Percentiles rank a stretch among this genome's conserved stretches.
phyloP scores from a whole-genome alignment of 768 basidiomycete genomes.

The Hortiboletus campestris region DNA sequence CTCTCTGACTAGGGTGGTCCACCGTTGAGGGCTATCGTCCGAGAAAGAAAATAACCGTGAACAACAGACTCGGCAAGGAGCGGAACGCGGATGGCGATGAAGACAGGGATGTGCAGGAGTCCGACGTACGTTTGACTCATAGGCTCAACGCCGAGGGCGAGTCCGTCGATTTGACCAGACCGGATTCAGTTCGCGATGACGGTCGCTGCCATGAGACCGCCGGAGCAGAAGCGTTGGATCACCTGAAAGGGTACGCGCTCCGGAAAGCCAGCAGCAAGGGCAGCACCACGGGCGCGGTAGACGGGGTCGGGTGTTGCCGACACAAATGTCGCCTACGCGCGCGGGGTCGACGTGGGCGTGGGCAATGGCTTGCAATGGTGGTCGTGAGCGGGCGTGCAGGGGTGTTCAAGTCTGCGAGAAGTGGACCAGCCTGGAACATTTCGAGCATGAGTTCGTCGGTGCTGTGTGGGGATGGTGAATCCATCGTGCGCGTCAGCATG shows the following conservation, averaged over 20 bases:
- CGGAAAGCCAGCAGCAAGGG: constrained; percentile 79
- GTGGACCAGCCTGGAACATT: constrained; percentile 63
- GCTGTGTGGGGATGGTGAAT: constrained; percentile 36
- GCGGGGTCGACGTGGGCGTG: constrained; percentile 60
- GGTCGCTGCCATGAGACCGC: constrained; percentile 82
- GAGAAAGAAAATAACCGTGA: not conserved
- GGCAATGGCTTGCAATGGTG: constrained; percentile 52
- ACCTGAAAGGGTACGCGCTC: constrained; percentile 72
- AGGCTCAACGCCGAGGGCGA: constrained; percentile 82
- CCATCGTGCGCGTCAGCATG: not conserved
- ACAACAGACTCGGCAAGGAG: too few species aligned
- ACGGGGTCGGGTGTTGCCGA: constrained; percentile 68
- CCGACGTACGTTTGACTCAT: constrained; percentile 71
- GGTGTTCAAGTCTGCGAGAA: not conserved
- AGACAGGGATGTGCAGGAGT: not conserved
- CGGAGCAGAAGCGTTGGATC: constrained; percentile 81
- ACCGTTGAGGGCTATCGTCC: constrained; percentile 50
- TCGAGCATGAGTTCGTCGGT: constrained; percentile 79
- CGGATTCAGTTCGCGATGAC: constrained; percentile 74
- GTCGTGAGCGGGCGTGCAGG: not conserved
- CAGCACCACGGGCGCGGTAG: constrained; percentile 72
- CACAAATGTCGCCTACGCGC: constrained; percentile 72
- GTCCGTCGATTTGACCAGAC: constrained; percentile 76
- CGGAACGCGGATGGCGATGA: too few species aligned
- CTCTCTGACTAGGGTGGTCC: constrained; percentile 60